These are phyloP conservation scores for Pyrenochaeta sp. DNA, from an alignment of 2,329 filamentous ascomycete genomes.

Conservation along the genomic window DNA sequence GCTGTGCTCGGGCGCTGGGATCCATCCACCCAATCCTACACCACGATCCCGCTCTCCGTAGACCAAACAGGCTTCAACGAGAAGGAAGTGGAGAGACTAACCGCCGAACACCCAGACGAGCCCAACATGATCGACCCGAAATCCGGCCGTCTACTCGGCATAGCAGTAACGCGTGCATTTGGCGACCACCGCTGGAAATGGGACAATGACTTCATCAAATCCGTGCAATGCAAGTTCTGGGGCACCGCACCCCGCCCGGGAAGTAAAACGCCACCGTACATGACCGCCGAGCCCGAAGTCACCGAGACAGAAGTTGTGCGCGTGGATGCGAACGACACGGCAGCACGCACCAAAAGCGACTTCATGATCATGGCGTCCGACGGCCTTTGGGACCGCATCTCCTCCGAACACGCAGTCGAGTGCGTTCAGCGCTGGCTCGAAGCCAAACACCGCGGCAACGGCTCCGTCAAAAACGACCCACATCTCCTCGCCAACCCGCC, in stretches of 20 bases:
- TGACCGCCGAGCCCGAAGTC: slow-evolving; percentile 72
- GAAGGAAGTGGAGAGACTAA: slow-evolving; percentile 65
- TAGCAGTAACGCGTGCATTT: slow-evolving; percentile 71
- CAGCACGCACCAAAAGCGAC: slow-evolving; percentile 38
- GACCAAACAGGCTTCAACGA: slow-evolving; percentile 73
- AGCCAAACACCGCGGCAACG: slow-evolving; percentile 40
- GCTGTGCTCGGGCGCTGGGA: slow-evolving; percentile 68
- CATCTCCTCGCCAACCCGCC: slow-evolving; percentile 13
- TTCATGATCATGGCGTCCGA: slow-evolving; percentile 74
- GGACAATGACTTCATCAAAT: slow-evolving; percentile 59
- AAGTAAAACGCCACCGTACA: slow-evolving; percentile 67
- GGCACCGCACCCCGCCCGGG: slow-evolving; percentile 58
- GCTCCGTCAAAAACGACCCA: slow-evolving; percentile 27
- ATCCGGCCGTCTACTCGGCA: slow-evolving; percentile 68
- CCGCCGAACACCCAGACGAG: slow-evolving; percentile 69
- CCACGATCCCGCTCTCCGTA: slow-evolving; percentile 63
- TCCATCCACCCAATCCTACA: slow-evolving; percentile 56
- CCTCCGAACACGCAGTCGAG: slow-evolving; percentile 65
- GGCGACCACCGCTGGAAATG: slow-evolving; percentile 76
- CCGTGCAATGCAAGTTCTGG: slow-evolving; percentile 59
- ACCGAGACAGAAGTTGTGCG: slow-evolving; percentile 63
- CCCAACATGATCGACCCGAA: slow-evolving; percentile 61
- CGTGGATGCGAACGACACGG: slow-evolving; percentile 25
- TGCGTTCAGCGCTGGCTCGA: slow-evolving; percentile 66
- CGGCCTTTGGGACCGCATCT: slow-evolving; percentile 71